phyloP scores from a whole-genome alignment of 495 filamentous ascomycete species.

The Trichoderma asperelloides region DNA sequence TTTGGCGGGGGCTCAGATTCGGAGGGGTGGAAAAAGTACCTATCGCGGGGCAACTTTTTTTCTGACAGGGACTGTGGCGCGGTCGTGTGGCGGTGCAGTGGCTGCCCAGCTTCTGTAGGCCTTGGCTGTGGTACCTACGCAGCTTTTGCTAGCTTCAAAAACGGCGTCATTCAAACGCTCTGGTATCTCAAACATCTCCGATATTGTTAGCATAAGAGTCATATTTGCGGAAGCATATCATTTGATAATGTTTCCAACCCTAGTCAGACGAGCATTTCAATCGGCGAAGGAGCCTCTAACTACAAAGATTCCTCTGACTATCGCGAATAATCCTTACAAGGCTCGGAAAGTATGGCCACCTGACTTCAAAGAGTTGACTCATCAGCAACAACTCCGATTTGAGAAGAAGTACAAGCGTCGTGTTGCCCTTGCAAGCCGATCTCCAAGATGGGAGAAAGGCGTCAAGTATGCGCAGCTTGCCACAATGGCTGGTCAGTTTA shows the following conservation, averaged over 20 bases:
- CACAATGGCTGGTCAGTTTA: constrained; percentile 50
- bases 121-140: not conserved
- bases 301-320: constrained; percentile 8
- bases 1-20: not conserved
- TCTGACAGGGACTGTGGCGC: not conserved
- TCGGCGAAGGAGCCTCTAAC: not conserved
- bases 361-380: constrained; percentile 70
- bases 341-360: constrained; percentile 91
- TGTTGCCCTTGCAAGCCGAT: constrained; percentile 59
- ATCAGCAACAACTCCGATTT: constrained; percentile 77
- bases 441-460: constrained; percentile 65
- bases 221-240: not conserved
- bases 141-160: not conserved
- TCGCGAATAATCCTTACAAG: constrained; percentile 49
- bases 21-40: constrained; percentile 8
- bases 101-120: not conserved
- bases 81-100: not conserved
- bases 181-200: not conserved
- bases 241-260: constrained; percentile 31
- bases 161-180: not conserved
- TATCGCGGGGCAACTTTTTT: constrained; percentile 10
- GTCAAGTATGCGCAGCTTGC: constrained; percentile 63
- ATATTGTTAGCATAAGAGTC: not conserved
- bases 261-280: constrained; percentile 28
- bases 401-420: constrained; percentile 67